These are phyloP conservation scores for Sporothrix schenckii DNA, from an alignment of 2,329 filamentous ascomycete species.

Conservation along the genomic window DNA sequence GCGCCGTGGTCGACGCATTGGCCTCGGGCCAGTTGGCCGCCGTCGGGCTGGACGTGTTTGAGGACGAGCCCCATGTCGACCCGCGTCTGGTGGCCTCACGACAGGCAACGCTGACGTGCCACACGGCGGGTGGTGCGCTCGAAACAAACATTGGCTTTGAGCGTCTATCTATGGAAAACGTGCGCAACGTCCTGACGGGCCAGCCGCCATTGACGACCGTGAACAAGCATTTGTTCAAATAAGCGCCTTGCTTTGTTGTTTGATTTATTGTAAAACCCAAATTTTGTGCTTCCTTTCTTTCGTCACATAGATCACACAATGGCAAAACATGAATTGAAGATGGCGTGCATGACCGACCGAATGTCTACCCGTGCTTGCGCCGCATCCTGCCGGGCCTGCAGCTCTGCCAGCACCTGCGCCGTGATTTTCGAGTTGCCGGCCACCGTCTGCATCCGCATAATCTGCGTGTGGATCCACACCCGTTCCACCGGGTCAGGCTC, in stretches of 20 bases:
- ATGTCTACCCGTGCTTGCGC: constrained; percentile 49
- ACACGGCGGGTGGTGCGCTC: constrained; percentile 59
- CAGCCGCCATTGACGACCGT: constrained; percentile 54
- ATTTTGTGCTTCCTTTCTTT: background rate
- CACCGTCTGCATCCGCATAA: constrained; percentile 53
- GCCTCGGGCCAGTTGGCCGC: constrained; percentile 46
- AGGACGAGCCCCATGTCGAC: constrained; percentile 51
- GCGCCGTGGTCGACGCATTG: constrained; percentile 58
- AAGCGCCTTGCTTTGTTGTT: background rate
- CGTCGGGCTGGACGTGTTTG: constrained; percentile 57
- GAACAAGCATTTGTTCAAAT: constrained; percentile 53
- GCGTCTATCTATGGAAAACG: constrained; percentile 57
- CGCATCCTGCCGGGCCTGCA: constrained; percentile 50
- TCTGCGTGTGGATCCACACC: constrained; percentile 55
- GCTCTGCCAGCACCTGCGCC: constrained; percentile 51
- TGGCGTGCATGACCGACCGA: constrained; percentile 51
- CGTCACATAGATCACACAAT: constrained; percentile 48
- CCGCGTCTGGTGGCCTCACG: constrained; percentile 41
- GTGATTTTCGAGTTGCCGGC: constrained; percentile 51
- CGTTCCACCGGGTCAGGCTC: constrained; percentile 54
- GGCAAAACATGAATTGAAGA: constrained; percentile 57
- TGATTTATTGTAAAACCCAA: background rate
- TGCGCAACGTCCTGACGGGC: constrained; percentile 51
- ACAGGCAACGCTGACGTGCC: constrained; percentile 52
- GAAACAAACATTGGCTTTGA: constrained; percentile 60